Base-by-base conservation (phyloP, 2,329 filamentous ascomycete species). In the Dryadomyces quercivorus region DNA sequence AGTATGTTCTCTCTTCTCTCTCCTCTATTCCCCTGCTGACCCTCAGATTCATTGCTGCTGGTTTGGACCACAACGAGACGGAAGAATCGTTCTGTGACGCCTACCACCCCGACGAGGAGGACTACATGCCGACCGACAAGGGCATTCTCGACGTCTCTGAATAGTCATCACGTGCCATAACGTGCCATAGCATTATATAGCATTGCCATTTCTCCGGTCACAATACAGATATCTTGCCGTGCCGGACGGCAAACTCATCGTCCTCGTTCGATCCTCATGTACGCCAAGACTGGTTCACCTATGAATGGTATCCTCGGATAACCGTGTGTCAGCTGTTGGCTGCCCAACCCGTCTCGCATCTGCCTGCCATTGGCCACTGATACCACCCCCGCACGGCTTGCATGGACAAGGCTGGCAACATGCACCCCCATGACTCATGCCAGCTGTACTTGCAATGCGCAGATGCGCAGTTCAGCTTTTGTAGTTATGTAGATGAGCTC, bases 21-120 rank as follows among this genome's bases (percentile, higher is more conserved):
- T 16, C 10, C 13, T 4, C 3, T 51, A 26, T n/a, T 2, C 7
- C 5, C 5, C 1, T 50, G 4, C 26, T 45, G 42, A 52, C 51
- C 16, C 13, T 6, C 48, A 51, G 49, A 7, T 5, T 5, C 13
- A 9, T 55, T 6, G 48, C 22, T 1, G 50, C 50, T 12, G 54
- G 54, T 9, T 13, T 55, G 12, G 54, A 55, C 34, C n/a, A 36
- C 18, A 44, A 36, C 22, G 44, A 55, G 38, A 55, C 54, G 9
- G 54, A 55, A 9, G 54, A 55, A 36, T 34, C 54, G 2, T 55
- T 55, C 6, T 55, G 54, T 26, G 54, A 55, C 44, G 15, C 48
- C 2, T 55, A 44, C 18, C 54, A 52, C 15, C 54, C 54, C 20
- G 54, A 55, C 2, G 54, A 55, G 10, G 50, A 52, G 36, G 50